Evolutionary conservation across 2,329 filamentous ascomycete species (phyloP).

Genomic region (Neophaeococcomyces aloes): DNA sequence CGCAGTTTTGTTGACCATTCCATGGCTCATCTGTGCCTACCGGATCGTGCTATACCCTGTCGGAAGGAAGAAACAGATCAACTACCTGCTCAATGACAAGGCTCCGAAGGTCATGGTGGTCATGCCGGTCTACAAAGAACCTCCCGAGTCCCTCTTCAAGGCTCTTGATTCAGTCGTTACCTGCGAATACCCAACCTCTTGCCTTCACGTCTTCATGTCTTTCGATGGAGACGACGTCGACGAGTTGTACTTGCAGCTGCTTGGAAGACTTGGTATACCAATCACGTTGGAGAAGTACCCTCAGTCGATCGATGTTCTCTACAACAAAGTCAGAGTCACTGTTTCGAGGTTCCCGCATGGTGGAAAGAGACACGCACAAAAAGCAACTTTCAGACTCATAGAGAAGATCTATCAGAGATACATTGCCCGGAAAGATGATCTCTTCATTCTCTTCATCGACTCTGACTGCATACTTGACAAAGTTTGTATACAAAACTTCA

Average conservation of each 20-base stretch:
- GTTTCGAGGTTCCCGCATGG: constrained; percentile 88
- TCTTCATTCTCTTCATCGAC: constrained; percentile 95
- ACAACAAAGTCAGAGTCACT: constrained; percentile 72
- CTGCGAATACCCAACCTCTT: constrained; percentile 84
- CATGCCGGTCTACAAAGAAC: constrained; percentile 94
- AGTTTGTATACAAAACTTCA: constrained; percentile 90
- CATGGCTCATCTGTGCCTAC: constrained; percentile 89
- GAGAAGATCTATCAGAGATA: constrained; percentile 87
- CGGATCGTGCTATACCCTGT: constrained; percentile 80
- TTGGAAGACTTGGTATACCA: constrained; percentile 73
- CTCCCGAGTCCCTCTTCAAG: constrained; percentile 69
- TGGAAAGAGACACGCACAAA: constrained; percentile 88
- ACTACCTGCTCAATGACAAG: constrained; percentile 73
- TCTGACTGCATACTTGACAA: constrained; percentile 91
- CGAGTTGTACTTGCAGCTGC: constrained; percentile 76
- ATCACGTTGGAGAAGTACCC: constrained; percentile 68
- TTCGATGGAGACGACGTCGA: constrained; percentile 88
- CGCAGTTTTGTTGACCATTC: constrained; percentile 69
- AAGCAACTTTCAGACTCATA: constrained; percentile 83
- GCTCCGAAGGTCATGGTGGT: constrained; percentile 92
- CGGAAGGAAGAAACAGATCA: constrained; percentile 70
- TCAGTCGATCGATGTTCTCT: constrained; percentile 79
- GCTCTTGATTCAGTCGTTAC: constrained; percentile 87
- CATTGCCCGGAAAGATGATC: constrained; percentile 73
- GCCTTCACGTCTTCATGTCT: constrained; percentile 88